Base-by-base conservation (phyloP, 495 filamentous ascomycete species). In the Hypoxylon lenormandii region DNA sequence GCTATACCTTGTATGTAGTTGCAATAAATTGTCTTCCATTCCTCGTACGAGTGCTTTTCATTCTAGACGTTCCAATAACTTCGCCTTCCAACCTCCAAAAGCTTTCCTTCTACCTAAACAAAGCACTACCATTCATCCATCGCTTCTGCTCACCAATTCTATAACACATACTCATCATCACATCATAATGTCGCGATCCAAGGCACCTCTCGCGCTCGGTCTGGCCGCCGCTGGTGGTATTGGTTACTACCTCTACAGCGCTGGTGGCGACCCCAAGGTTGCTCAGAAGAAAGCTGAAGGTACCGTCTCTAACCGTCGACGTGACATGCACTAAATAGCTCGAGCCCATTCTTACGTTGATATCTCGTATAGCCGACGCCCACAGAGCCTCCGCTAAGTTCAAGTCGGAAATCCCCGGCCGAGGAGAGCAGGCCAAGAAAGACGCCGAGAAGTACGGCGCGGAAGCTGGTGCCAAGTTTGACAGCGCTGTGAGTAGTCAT, bases 211-310 rank as follows among this genome's bases (percentile, higher is more conserved):
- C 49, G 81, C 84, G 69, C 67, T 91, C 40, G 92, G 88, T 64
- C 72, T 88, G 49, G 84, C 82, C 12, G 89, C 85, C 43, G 90
- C 84, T 15, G 90, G 87, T 58, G 87, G 86, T 38, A 83, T 86
- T 43, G 94, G 90, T 13, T 97, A 97, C 85, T 98, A 98, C 83
- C 83, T 98, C 54, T 98, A 97, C 80, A 83, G 80, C 19, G 91
- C 94, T 0, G 93, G 94, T 51, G 95, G 95, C 36, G 84, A 90
- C 75, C 86, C 91, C n/a, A 88, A 90, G 60, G 86, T 85, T 23
- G 94, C 94, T 10, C 85, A 90, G 84, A 91, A 94, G 82, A 79
- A 93, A 63, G 83, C 91, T 66, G 92, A 96, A 82, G 84, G 95
- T 97, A 79, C 51, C 42, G 36, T 33, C 8, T 10, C 42, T n/a